Conservation (phyloP, 495 filamentous ascomycete genomes). For the Cenococcum geophilum region DNA sequence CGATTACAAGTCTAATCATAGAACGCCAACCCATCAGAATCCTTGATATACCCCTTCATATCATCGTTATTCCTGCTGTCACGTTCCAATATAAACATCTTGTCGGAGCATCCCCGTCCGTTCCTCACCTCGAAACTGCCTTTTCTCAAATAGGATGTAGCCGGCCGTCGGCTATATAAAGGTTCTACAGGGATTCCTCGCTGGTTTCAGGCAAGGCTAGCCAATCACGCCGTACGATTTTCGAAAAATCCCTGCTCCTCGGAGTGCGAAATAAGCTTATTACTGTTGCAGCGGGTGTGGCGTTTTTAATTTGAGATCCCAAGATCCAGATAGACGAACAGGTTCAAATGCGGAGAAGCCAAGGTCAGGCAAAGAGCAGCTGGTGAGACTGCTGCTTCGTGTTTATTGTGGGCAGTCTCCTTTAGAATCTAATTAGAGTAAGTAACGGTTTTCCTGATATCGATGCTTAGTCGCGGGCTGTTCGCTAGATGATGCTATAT, state of each 20-base stretch:
- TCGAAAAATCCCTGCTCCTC: background rate
- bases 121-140: conserved; percentile 1
- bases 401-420: background rate
- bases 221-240: background rate
- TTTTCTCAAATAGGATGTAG: background rate
- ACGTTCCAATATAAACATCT: background rate
- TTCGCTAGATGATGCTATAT: no score
- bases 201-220: background rate
- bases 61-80: background rate
- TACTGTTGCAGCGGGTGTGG: background rate
- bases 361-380: background rate
- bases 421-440: background rate
- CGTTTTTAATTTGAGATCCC: background rate
- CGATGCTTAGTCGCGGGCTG: no score
- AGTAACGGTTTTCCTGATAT: background rate
- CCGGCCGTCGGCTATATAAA: background rate
- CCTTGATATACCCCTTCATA: background rate
- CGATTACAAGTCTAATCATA: no score
- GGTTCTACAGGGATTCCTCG: background rate
- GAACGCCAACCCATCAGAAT: background rate
- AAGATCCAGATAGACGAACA: background rate
- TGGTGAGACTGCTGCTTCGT: background rate
- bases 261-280: background rate
- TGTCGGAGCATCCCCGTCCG: background rate
- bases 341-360: background rate